phyloP scores from a whole-genome alignment of 1,284 basidiomycete genomes.

The Naganishia liquefaciens region DNA sequence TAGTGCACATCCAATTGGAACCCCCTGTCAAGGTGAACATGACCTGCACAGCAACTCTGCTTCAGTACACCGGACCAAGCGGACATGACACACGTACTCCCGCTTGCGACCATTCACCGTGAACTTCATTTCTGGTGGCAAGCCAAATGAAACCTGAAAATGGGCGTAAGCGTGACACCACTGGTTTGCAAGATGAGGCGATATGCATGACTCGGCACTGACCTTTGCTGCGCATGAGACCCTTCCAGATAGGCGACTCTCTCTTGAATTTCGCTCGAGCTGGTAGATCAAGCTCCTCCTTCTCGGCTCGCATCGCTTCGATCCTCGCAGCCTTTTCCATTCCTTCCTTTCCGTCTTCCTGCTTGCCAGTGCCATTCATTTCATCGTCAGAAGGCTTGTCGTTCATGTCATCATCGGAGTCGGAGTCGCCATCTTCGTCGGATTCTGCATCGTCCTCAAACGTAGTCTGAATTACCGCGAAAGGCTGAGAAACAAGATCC shows the following conservation, averaged over 20 bases:
- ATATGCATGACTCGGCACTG: too few species aligned
- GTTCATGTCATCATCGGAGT: too few species aligned
- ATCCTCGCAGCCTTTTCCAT: constrained; percentile 33
- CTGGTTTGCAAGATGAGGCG: background rate
- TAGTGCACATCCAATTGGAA: constrained; percentile 53
- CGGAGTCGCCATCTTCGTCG: constrained; percentile 16
- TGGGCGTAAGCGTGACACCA: too few species aligned
- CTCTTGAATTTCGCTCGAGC: constrained; percentile 53
- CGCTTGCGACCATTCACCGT: constrained; percentile 57
- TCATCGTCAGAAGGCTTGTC: too few species aligned
- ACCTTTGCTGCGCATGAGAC: constrained; percentile 54
- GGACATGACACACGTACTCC: constrained; percentile 35
- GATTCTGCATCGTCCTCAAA: constrained; percentile 46
- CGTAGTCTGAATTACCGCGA: constrained; percentile 52
- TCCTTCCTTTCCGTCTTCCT: background rate
- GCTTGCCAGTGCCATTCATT: too few species aligned
- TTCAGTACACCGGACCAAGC: too few species aligned
- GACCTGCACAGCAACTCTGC: constrained; percentile 30
- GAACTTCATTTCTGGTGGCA: constrained; percentile 45
- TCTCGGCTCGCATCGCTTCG: constrained; percentile 39
- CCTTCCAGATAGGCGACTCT: constrained; percentile 48
- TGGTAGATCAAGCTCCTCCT: constrained; percentile 55
- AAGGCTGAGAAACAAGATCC: constrained; percentile 53
- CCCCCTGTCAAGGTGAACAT: constrained; percentile 55
- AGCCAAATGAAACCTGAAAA: constrained; percentile 54